Evolutionary conservation across 768 basidiomycete genomes (phyloP), one percentile per base, ranked within the genome.

Genomic region (Leccinum ochraceum): DNA sequence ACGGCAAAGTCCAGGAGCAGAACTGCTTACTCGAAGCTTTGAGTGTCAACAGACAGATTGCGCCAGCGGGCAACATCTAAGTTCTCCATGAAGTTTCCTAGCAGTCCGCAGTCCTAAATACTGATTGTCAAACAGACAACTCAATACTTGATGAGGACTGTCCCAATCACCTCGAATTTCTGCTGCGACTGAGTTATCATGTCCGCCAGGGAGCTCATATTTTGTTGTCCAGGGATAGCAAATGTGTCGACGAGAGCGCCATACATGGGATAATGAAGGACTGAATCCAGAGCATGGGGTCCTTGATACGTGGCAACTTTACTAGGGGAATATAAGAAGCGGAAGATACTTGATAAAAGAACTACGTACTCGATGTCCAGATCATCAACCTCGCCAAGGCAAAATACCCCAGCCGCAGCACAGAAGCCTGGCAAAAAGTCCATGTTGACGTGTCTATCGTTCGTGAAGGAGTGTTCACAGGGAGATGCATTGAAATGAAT

Each of bases 41-140:
- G 89, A 4, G 84, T 83, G 66, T 92, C 91, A 17, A 88, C 85
- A 2, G 88, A 87, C 13, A 81, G 53, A 71, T 87, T 89, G 53
- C 83, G 80, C 88, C 89, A 92, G 55, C 90, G 84, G 8, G 88
- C 83, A 11, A 89, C 59, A 69, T 92, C 89, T 63, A 91, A 89
- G 70, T 92, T 91, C 74, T 90, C 90, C 36, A 92, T 71, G 75
- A 92, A 92, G 66, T 89, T 91, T 1, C 90, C 91, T 3, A 92
- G 81, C 14, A 76, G 58, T 22, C 68, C 60, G 17, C 55, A 51
- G 49, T 72, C 72, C 71, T 71, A 51, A 14, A 37, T 52, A 28
- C 24, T n/a, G 42, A 39, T 34, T 30, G 55, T 67, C 24, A 54
- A 49, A 10, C 28, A 44, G 34, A 32, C 20, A 9, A 14, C 9